phyloP scores from a whole-genome alignment of 164 flowering plant genomes.

The Magnolia kwangsiensis region DNA sequence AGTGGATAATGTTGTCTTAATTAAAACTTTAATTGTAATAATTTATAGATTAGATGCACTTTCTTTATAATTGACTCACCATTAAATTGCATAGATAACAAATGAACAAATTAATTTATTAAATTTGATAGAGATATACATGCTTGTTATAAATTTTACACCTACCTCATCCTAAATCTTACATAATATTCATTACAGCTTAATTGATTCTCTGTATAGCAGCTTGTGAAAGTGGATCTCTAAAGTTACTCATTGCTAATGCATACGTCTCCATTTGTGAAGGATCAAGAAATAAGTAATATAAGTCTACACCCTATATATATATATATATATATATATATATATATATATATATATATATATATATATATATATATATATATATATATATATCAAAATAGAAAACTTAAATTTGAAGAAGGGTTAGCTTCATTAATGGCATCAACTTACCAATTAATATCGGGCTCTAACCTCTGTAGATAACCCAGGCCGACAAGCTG shows the following conservation, averaged over 20 bases:
- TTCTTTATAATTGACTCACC: background rate
- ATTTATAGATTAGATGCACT: background rate
- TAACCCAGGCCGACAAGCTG: too few species aligned
- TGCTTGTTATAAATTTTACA: too few species aligned
- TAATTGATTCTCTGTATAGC: background rate
- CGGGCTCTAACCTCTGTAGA: background rate
- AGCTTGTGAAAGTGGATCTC: background rate
- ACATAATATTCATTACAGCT: background rate
- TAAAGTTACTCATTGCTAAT: background rate
- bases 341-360: background rate
- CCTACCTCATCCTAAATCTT: background rate
- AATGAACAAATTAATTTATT: too few species aligned
- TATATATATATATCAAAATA: background rate
- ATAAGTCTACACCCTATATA: background rate
- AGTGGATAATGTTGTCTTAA: background rate
- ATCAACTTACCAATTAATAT: background rate
- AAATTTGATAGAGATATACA: background rate
- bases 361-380: background rate
- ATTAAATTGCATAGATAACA: background rate
- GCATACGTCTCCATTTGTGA: background rate
- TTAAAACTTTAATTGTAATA: background rate
- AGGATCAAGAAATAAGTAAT: background rate
- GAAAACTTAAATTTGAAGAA: background rate
- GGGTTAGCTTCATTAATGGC: background rate
- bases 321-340: background rate